Conservation (phyloP, 2,329 filamentous ascomycete species). For the Fusarium sp. region DNA sequence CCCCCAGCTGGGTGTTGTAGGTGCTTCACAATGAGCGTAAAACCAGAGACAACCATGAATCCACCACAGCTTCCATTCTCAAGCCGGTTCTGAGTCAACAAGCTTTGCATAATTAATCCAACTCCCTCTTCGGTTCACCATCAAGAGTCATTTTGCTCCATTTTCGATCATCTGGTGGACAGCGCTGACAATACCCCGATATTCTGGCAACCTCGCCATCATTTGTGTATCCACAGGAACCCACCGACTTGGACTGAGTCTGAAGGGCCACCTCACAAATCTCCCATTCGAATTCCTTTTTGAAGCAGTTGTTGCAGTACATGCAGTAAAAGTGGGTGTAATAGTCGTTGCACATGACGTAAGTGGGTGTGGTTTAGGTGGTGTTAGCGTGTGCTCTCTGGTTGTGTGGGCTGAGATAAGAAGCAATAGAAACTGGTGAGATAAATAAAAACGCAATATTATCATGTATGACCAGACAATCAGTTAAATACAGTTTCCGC, state of each 20-base stretch:
- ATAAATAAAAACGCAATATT: too few relatives aligned
- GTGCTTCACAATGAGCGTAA: not conserved
- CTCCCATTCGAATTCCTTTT: conserved; percentile 15
- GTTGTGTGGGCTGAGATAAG: not conserved
- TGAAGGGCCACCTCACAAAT: conserved; percentile 9
- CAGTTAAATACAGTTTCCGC: too few relatives aligned
- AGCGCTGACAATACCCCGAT: conserved; percentile 23
- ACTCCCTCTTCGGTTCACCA: not conserved
- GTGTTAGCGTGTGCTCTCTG: not conserved
- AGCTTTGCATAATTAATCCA: not conserved
- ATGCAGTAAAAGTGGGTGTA: conserved; percentile 22
- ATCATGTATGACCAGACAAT: too few relatives aligned
- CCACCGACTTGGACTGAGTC: conserved; percentile 20
- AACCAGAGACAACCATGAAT: not conserved
- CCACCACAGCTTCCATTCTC: too few relatives aligned
- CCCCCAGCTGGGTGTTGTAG: too few relatives aligned
- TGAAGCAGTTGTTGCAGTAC: conserved; percentile 18
- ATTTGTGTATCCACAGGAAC: conserved; percentile 19
- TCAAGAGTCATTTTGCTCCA: conserved; percentile 14
- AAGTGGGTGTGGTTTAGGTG: not conserved
- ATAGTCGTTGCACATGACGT: conserved; percentile 24
- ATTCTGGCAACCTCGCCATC: conserved; percentile 10
- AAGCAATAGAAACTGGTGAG: too few relatives aligned
- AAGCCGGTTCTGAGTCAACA: not conserved
- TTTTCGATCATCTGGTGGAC: conserved; percentile 27